Evolutionary conservation across 208 protist species (phyloP), one percentile per base, ranked within the genome.

Genomic region (Porcisia deanei): DNA sequence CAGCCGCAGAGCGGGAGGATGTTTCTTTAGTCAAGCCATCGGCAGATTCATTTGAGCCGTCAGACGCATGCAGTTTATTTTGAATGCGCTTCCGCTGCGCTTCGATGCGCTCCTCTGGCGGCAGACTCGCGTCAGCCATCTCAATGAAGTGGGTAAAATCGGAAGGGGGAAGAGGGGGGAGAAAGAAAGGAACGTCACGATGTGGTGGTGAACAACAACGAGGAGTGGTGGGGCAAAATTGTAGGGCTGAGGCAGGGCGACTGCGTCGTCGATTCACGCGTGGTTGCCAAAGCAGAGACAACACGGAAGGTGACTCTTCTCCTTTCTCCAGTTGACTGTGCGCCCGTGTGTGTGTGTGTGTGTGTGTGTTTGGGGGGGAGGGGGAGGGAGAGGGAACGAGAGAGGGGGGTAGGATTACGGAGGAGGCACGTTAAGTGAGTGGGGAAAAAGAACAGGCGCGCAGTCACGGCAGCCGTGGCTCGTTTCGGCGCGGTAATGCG

Each of bases 51-150:
- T 72, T 68, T 45, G 63, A 47, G 47, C 54, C 54, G 67, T 52
- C 57, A 80, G 57, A 72, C 39, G 34, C 61, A 10, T 53, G 39
- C 43, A 76, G 22, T 25, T 73, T 68, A 37, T 64, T 71, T 68
- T 84, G 74, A 54, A 96, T 87, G 57, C 84, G 87, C 39, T 61
- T 43, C 5, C 89, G 84, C 53, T 90, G 89, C 68, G 86, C 87
- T 3, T 70, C 77, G 22, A 96, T 85, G 74, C 90, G 89, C 78
- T 89, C 57, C 57, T 94, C 86, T 84, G 82, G 82, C 59, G 45
- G 78, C 37, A 59, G 65, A 59, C 85, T 84, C 5, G 41, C 45
- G 39, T 71, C 77, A 10, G n/a, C 65, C 79, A 82, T 86, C 25
- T 6, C 1, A 52, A 37, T 52, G 39, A 49, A 30, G 10, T 47